Conservation (phyloP, 140 eudicot genomes). For the Bidens hawaiensis region DNA sequence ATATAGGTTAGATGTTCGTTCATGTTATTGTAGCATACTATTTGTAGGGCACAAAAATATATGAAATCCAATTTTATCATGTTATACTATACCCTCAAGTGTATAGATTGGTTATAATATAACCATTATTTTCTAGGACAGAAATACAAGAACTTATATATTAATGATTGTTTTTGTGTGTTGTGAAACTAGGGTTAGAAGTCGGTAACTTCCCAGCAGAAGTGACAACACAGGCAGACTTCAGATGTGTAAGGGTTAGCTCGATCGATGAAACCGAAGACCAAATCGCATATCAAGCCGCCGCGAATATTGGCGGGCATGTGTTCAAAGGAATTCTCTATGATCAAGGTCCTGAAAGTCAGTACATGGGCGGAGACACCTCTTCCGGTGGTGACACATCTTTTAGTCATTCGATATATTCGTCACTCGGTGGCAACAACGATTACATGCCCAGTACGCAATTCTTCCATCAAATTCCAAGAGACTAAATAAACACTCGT, state of each 20-base stretch:
- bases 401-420: slow-evolving; percentile 38
- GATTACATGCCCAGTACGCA: slow-evolving; percentile 72
- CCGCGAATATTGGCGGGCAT: slow-evolving; percentile 77
- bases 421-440: slow-evolving; percentile 32
- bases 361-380: slow-evolving; percentile 50
- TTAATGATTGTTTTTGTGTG: not conserved
- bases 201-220: slow-evolving; percentile 75
- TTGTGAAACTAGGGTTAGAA: slow-evolving; percentile 56
- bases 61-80: too few species aligned
- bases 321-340: slow-evolving; percentile 74
- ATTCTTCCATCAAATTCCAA: slow-evolving; percentile 62
- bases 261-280: slow-evolving; percentile 64
- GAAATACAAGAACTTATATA: not conserved
- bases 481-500: slow-evolving; percentile 45
- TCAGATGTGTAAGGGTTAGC: slow-evolving; percentile 80
- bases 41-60: too few species aligned
- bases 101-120: too few species aligned
- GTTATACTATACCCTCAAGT: too few species aligned
- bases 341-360: slow-evolving; percentile 77
- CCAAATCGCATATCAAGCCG: slow-evolving; percentile 75
- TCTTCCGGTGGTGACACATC: slow-evolving; percentile 52
- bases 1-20: too few species aligned
- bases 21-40: too few species aligned
- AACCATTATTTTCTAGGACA: too few species aligned
- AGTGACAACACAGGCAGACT: slow-evolving; percentile 59